These are phyloP conservation scores for Russula olivacea DNA, from an alignment of 768 basidiomycete species.

Conservation along the genomic window DNA sequence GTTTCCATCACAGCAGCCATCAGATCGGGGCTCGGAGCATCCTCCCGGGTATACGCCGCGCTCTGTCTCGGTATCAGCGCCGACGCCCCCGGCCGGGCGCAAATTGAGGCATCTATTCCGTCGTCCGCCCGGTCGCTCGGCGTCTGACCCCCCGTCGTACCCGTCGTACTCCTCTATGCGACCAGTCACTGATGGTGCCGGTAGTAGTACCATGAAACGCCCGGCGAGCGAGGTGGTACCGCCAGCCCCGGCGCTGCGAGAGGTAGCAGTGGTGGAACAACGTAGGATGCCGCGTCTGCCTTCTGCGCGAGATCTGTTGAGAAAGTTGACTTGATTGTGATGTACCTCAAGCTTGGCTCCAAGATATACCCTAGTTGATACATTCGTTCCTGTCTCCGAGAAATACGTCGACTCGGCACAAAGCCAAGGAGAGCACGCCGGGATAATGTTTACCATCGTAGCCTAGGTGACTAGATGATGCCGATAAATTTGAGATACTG, in stretches of 20 bases:
- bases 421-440: no score
- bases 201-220: not conserved
- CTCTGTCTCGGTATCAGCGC: not conserved
- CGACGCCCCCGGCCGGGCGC: not conserved
- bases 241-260: no score
- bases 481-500: no score
- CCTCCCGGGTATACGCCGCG: not conserved
- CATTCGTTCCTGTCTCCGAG: not conserved
- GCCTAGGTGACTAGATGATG: no score
- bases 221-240: slow-evolving; percentile 14
- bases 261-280: not conserved
- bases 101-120: slow-evolving; percentile 16
- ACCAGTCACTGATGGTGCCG: not conserved
- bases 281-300: slow-evolving; percentile 20
- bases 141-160: slow-evolving; percentile 15
- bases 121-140: slow-evolving; percentile 15
- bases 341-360: not conserved
- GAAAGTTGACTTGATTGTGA: slow-evolving; percentile 11
- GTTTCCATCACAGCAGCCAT: not conserved
- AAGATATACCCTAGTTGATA: not conserved
- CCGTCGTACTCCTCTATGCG: slow-evolving; percentile 3
- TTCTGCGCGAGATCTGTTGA: slow-evolving; percentile 14
- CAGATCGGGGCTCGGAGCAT: not conserved
- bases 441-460: no score
- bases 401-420: not conserved